Percentiles rank a stretch among this genome's conserved stretches.
phyloP scores from a whole-genome alignment of 805 yeast species.

The Teunomyces tritomae region DNA sequence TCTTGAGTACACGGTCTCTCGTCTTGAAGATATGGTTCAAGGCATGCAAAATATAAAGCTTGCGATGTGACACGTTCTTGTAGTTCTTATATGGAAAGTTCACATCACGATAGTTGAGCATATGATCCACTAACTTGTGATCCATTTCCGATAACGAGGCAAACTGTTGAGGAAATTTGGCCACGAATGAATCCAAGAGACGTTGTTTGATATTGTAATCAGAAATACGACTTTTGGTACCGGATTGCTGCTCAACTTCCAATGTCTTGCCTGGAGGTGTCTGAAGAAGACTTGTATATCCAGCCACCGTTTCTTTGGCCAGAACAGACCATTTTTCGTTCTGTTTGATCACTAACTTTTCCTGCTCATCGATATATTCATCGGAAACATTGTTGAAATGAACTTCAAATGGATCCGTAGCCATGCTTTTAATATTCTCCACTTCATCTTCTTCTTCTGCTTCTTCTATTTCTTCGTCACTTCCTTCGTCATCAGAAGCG shows the following conservation, averaged over 20 bases:
- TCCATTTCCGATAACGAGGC: slow-evolving; percentile 38
- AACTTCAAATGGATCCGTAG: slow-evolving; percentile 67
- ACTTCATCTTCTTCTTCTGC: slow-evolving; percentile 23
- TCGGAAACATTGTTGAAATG: slow-evolving; percentile 65
- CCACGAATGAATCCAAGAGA: slow-evolving; percentile 20
- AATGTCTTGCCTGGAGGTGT: slow-evolving; percentile 27
- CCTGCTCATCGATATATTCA: slow-evolving; percentile 27
- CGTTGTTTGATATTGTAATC: slow-evolving; percentile 25
- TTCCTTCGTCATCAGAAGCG: slow-evolving; percentile 17
- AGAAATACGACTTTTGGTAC: slow-evolving; percentile 4
- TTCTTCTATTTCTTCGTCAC: slow-evolving; percentile 20
- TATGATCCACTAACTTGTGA: slow-evolving; percentile 52
- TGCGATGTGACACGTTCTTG: slow-evolving; percentile 55
- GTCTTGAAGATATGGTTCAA: slow-evolving; percentile 85
- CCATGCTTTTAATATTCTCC: slow-evolving; percentile 38
- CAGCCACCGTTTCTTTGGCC: slow-evolving; percentile 14
- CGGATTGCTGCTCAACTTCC: slow-evolving; percentile 4
- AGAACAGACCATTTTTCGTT: slow-evolving; percentile 27
- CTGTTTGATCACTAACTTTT: slow-evolving; percentile 14
- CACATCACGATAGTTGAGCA: slow-evolving; percentile 73
- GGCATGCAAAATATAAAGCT: slow-evolving; percentile 65
- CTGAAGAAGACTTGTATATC: slow-evolving; percentile 34
- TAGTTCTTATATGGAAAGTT: slow-evolving; percentile 53
- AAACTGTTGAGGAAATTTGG: slow-evolving; percentile 12
- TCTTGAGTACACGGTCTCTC: slow-evolving; percentile 77